phyloP scores from a whole-genome alignment of 1,284 basidiomycete genomes.

The Cutaneotrichosporon curvatum region DNA sequence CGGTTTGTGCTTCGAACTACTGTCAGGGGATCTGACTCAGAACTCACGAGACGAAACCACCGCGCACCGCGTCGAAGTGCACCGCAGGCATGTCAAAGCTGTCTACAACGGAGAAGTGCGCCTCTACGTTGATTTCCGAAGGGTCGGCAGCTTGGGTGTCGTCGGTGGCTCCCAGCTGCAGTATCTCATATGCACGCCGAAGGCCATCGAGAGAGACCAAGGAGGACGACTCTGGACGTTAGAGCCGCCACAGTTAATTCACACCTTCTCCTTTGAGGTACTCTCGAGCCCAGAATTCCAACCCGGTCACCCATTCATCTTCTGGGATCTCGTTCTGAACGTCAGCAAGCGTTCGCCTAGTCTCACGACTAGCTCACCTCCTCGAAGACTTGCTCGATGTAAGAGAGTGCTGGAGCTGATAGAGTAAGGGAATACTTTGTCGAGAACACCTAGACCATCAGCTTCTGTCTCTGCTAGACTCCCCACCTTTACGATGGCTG shows the following conservation, averaged over 20 bases:
- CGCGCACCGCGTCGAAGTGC: slow-evolving; percentile 74
- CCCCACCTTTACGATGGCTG: slow-evolving; percentile 45
- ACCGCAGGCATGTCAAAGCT: slow-evolving; percentile 91
- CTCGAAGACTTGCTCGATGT: slow-evolving; percentile 42
- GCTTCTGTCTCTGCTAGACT: not conserved
- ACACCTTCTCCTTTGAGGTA: slow-evolving; percentile 86
- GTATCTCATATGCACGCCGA: slow-evolving; percentile 68
- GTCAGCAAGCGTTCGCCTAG: slow-evolving; percentile 3
- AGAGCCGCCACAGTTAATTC: slow-evolving; percentile 16
- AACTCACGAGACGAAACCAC: slow-evolving; percentile 27
- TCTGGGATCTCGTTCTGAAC: slow-evolving; percentile 59
- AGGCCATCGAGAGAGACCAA: slow-evolving; percentile 52
- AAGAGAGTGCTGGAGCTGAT: slow-evolving; percentile 38
- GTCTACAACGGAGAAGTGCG: slow-evolving; percentile 76
- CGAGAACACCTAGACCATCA: slow-evolving; percentile 43
- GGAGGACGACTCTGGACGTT: slow-evolving; percentile 24
- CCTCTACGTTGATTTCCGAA: slow-evolving; percentile 71
- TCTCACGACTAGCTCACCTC: slow-evolving; percentile 25
- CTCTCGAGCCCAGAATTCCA: slow-evolving; percentile 77
- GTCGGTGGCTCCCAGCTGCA: slow-evolving; percentile 59
- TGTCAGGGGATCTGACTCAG: not conserved
- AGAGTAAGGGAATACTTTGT: slow-evolving; percentile 47
- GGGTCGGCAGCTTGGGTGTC: slow-evolving; percentile 49
- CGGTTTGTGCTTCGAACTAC: slow-evolving; percentile 50
- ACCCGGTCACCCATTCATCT: slow-evolving; percentile 51